A percentile compares a stretch with the other conserved stretches of the same genome.
phyloP scores from a whole-genome alignment of 2,329 filamentous ascomycete species.

The Venturia pyrina region DNA sequence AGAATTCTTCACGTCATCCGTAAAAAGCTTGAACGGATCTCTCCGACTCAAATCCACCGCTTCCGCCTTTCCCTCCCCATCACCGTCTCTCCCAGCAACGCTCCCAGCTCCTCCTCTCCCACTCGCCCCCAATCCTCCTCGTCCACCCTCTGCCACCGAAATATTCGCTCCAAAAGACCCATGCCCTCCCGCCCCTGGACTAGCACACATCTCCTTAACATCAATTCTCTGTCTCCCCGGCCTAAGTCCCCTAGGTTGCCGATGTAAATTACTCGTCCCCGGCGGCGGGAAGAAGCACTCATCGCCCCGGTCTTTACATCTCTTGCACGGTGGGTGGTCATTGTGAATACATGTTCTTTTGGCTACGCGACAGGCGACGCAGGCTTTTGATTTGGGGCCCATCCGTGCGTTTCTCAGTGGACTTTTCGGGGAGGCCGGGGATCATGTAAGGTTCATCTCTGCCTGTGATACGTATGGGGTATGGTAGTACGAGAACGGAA shows the following conservation, averaged over 20 bases:
- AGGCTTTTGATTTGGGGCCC: constrained; percentile 2
- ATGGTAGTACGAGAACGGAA: background rate
- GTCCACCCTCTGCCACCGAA: constrained; percentile 15
- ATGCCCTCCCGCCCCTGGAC: constrained; percentile 18
- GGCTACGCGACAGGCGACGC: background rate
- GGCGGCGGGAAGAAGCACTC: constrained; percentile 28
- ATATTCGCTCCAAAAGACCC: constrained; percentile 13
- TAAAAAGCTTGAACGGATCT: constrained; percentile 29
- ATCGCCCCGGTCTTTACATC: constrained; percentile 25
- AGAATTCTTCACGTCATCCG: constrained; percentile 32
- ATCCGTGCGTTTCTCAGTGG: background rate
- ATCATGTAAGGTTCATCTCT: no score
- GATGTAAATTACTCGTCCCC: constrained; percentile 28
- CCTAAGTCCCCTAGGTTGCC: constrained; percentile 27
- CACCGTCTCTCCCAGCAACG: constrained; percentile 14
- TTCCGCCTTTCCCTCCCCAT: constrained; percentile 15
- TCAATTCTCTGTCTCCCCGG: constrained; percentile 23
- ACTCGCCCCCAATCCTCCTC: no score
- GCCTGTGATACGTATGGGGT: no score
- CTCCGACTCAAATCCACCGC: constrained; percentile 21
- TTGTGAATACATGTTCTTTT: constrained; percentile 24
- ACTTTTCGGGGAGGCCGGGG: no score
- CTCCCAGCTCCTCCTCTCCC: background rate
- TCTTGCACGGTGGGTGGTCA: constrained; percentile 28
- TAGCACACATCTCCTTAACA: constrained; percentile 26